Evolutionary conservation across 257 asterid genomes (phyloP).

Genomic region (Henckelia pumila): DNA sequence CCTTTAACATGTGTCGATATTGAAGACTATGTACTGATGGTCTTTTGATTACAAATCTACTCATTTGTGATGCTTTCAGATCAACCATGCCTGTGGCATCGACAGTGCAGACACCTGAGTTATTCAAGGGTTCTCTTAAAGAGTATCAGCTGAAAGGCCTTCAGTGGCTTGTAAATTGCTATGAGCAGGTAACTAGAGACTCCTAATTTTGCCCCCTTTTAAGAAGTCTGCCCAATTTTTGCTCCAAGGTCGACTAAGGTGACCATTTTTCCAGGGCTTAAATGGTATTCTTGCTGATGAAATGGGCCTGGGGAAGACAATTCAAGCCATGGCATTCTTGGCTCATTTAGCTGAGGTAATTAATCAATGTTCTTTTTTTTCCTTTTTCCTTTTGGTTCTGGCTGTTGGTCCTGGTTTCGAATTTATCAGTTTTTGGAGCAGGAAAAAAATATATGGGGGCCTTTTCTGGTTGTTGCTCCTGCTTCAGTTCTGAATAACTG

Average conservation of each 20-base stretch:
- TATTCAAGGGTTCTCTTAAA: slow-evolving; percentile 89
- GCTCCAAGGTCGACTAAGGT: slow-evolving; percentile 20
- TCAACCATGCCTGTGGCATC: slow-evolving; percentile 98
- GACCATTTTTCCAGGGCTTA: slow-evolving; percentile 54
- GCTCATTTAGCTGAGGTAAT: slow-evolving; percentile 98
- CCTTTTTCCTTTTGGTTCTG: too few relatives aligned
- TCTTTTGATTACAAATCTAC: slow-evolving; percentile 16
- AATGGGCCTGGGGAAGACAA: slow-evolving; percentile 98
- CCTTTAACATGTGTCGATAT: slow-evolving; percentile 10
- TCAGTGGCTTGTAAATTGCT: slow-evolving; percentile 99
- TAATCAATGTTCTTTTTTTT: slow-evolving; percentile 5
- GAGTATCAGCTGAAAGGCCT: slow-evolving; percentile 96
- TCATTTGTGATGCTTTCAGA: slow-evolving; percentile 40
- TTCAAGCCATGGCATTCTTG: slow-evolving; percentile 98
- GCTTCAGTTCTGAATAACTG: slow-evolving; percentile 95
- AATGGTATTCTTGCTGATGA: slow-evolving; percentile 99
- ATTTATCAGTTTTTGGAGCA: slow-evolving; percentile 36
- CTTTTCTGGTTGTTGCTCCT: slow-evolving; percentile 97
- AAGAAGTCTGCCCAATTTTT: slow-evolving; percentile 22
- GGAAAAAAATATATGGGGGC: slow-evolving; percentile 99
- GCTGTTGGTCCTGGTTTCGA: slow-evolving; percentile 20
- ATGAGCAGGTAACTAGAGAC: slow-evolving; percentile 71
- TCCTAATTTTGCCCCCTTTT: slow-evolving; percentile 16
- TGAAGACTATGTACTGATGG: not conserved
- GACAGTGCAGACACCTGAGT: slow-evolving; percentile 78